Conservation (phyloP, 495 filamentous ascomycete species). For the Penicillium mononematosum region DNA sequence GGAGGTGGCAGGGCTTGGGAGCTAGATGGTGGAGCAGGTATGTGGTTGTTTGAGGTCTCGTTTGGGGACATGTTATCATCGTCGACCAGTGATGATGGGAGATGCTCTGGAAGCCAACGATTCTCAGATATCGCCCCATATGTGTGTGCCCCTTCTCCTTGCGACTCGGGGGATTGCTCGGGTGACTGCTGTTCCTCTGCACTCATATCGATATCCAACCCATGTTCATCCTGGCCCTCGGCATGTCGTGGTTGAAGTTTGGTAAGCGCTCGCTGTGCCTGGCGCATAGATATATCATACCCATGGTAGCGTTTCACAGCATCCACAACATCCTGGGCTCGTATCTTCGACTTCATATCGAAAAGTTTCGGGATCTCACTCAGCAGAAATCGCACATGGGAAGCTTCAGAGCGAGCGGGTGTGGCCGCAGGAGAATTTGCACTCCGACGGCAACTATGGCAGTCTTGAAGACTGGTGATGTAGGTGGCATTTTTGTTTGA, state of each 20-base stretch:
- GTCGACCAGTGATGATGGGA: slow-evolving; percentile 32
- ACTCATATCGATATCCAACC: slow-evolving; percentile 23
- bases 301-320: slow-evolving; percentile 49
- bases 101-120: slow-evolving; percentile 39
- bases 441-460: slow-evolving; percentile 42
- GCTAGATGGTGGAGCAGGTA: slow-evolving; percentile 23
- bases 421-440: slow-evolving; percentile 35
- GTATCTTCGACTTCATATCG: slow-evolving; percentile 43
- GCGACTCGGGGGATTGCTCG: slow-evolving; percentile 23
- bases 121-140: slow-evolving; percentile 34
- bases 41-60: slow-evolving; percentile 24
- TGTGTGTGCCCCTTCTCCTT: slow-evolving; percentile 19
- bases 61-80: slow-evolving; percentile 27
- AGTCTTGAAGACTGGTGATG: slow-evolving; percentile 48
- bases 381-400: slow-evolving; percentile 47
- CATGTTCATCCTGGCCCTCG: slow-evolving; percentile 25
- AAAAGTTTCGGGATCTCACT: slow-evolving; percentile 49
- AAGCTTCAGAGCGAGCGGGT: slow-evolving; percentile 47
- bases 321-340: slow-evolving; percentile 43
- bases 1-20: slow-evolving; percentile 28
- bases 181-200: slow-evolving; percentile 26
- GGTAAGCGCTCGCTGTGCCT: slow-evolving; percentile 47
- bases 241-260: slow-evolving; percentile 38
- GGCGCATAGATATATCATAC: slow-evolving; percentile 48
- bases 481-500: slow-evolving; percentile 50